Evolutionary conservation across 805 yeast genomes (phyloP).

Genomic region (Yamadazyma scolyti): DNA sequence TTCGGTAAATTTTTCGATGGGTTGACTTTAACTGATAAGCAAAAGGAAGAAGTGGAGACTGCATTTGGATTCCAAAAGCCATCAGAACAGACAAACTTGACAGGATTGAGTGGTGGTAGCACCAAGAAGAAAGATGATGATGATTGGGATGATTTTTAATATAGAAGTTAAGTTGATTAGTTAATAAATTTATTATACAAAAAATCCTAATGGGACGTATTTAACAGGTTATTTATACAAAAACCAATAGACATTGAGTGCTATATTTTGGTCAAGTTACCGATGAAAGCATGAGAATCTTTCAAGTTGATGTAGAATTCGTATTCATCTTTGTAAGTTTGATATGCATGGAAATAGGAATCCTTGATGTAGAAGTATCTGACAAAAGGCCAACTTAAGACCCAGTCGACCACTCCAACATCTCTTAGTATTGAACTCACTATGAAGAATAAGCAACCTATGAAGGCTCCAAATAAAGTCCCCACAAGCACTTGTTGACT

Average conservation of each 20-base stretch:
- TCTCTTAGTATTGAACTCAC: slow-evolving; percentile 55
- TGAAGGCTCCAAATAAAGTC: slow-evolving; percentile 51
- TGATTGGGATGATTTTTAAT: slow-evolving; percentile 67
- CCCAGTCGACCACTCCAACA: slow-evolving; percentile 63
- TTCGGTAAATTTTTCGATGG: slow-evolving; percentile 59
- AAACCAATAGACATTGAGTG: too few relatives aligned
- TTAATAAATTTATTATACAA: neutral
- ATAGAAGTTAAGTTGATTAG: neutral
- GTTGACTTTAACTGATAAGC: slow-evolving; percentile 32
- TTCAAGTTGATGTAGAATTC: slow-evolving; percentile 14
- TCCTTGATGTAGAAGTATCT: slow-evolving; percentile 56
- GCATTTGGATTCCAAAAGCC: slow-evolving; percentile 70
- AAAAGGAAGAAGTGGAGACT: slow-evolving; percentile 43
- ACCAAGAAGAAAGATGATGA: slow-evolving; percentile 44
- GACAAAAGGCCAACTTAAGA: slow-evolving; percentile 55
- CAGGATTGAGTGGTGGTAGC: slow-evolving; percentile 42
- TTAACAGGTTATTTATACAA: too few relatives aligned
- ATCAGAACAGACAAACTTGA: slow-evolving; percentile 51
- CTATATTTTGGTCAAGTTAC: slow-evolving; percentile 6
- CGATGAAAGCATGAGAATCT: slow-evolving; percentile 4
- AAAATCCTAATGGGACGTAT: too few relatives aligned
- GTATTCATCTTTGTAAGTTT: slow-evolving; percentile 46
- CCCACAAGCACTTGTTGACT: slow-evolving; percentile 74
- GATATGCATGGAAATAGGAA: slow-evolving; percentile 48
- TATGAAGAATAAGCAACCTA: slow-evolving; percentile 58